phyloP scores from a whole-genome alignment of 495 filamentous ascomycete genomes.

The Lasiosphaeriaceae sp. region DNA sequence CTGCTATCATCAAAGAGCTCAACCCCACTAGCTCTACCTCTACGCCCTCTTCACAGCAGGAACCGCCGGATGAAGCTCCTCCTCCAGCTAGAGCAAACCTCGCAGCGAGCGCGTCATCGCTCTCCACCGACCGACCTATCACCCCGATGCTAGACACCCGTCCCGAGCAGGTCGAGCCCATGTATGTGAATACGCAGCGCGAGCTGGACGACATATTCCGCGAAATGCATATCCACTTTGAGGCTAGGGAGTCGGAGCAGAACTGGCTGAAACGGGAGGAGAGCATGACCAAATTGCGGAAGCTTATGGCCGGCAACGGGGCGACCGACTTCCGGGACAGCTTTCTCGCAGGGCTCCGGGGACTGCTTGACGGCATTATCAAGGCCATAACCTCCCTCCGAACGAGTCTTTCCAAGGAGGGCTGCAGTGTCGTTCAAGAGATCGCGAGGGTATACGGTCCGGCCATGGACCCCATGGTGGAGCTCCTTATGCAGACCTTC shows the following conservation, averaged over 20 bases:
- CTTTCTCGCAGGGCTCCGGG: constrained; percentile 66
- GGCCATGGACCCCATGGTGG: constrained; percentile 81
- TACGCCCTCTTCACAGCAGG: constrained; percentile 41
- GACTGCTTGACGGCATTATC: constrained; percentile 80
- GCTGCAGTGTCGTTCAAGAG: constrained; percentile 81
- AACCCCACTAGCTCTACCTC: constrained; percentile 52
- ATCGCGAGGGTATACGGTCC: constrained; percentile 71
- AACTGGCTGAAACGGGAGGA: constrained; percentile 90
- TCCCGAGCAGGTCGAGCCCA: constrained; percentile 68
- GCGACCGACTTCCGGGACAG: constrained; percentile 67
- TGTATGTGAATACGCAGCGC: constrained; percentile 72
- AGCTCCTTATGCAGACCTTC: constrained; percentile 82
- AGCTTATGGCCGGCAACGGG: constrained; percentile 78
- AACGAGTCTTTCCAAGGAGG: constrained; percentile 83
- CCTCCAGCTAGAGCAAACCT: constrained; percentile 35
- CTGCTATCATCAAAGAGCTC: constrained; percentile 70
- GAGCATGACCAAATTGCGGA: constrained; percentile 67
- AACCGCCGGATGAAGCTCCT: constrained; percentile 37
- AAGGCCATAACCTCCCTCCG: constrained; percentile 82
- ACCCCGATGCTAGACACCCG: constrained; percentile 54
- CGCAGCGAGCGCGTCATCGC: constrained; percentile 47
- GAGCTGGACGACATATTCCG: constrained; percentile 81
- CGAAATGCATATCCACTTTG: constrained; percentile 76
- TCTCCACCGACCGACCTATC: constrained; percentile 42
- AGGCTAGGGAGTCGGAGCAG: constrained; percentile 83